phyloP scores from a whole-genome alignment of 306 rosid genomes.

The Elaeagnus macrophylla region DNA sequence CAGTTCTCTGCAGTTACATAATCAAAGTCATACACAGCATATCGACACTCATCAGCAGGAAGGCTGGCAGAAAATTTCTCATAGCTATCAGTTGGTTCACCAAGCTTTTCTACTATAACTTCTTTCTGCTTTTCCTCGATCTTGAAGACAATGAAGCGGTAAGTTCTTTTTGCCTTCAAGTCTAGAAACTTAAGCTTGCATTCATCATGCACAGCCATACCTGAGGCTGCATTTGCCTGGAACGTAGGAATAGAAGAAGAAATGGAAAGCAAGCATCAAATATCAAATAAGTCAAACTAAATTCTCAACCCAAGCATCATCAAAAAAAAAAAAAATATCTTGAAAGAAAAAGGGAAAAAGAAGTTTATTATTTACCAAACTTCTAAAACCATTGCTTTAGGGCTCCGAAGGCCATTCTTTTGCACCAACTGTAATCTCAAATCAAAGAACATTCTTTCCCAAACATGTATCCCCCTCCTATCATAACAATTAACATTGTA shows the following conservation, averaged over 20 bases:
- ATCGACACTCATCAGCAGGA: slow-evolving; percentile 46
- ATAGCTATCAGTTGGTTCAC: slow-evolving; percentile 34
- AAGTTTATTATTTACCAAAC: no score
- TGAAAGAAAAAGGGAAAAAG: no score
- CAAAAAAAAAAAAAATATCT: not conserved
- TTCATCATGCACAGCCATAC: slow-evolving; percentile 51
- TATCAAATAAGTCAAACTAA: slow-evolving; percentile 6
- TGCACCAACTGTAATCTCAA: no score
- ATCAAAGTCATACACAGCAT: slow-evolving; percentile 44
- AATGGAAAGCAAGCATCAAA: not conserved
- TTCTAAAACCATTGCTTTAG: no score
- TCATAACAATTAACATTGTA: no score
- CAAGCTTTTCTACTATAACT: slow-evolving; percentile 41
- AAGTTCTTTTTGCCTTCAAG: slow-evolving; percentile 42
- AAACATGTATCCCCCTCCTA: no score
- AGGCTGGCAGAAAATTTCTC: slow-evolving; percentile 39
- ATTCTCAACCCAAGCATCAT: not conserved
- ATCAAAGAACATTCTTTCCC: no score
- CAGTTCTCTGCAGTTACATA: slow-evolving; percentile 40
- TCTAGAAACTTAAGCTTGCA: slow-evolving; percentile 45
- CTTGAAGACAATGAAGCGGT: slow-evolving; percentile 43
- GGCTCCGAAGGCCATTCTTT: no score
- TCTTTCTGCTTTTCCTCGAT: slow-evolving; percentile 42
- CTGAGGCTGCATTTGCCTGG: slow-evolving; percentile 48
- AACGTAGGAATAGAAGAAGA: not conserved